Percentiles rank a stretch among this genome's conserved stretches.
Conservation (phyloP, 306 rosid species). For the Cucumis cinereus region DNA sequence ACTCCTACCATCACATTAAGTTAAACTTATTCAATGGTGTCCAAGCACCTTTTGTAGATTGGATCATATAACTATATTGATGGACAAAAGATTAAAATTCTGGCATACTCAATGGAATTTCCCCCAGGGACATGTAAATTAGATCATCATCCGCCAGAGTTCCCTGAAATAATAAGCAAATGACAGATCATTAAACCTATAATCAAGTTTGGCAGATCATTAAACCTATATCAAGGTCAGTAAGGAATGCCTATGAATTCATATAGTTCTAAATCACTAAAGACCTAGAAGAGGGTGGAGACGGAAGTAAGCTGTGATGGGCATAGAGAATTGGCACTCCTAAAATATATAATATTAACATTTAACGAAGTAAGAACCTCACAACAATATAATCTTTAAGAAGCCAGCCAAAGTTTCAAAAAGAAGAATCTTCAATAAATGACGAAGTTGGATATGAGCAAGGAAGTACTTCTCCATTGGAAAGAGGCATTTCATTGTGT, state of each 20-base stretch:
- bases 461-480: slow-evolving; percentile 49
- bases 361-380: not conserved
- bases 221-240: not conserved
- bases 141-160: slow-evolving; percentile 85
- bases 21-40: slow-evolving; percentile 5
- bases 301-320: slow-evolving; percentile 5
- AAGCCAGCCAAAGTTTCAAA: slow-evolving; percentile 9
- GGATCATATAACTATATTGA: slow-evolving; percentile 19
- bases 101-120: slow-evolving; percentile 83
- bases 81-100: slow-evolving; percentile 35
- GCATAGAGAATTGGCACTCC: not conserved
- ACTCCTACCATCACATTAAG: slow-evolving; percentile 2
- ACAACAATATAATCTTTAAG: not conserved
- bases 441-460: slow-evolving; percentile 14
- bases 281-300: not conserved
- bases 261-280: not conserved
- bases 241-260: not conserved
- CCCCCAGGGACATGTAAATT: slow-evolving; percentile 93
- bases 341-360: not conserved
- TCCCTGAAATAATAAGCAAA: slow-evolving; percentile 50
- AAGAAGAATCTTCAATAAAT: not conserved
- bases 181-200: slow-evolving; percentile 5
- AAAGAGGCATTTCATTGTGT: slow-evolving; percentile 62
- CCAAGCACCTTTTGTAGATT: slow-evolving; percentile 20
- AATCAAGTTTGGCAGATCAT: not conserved